Evolutionary conservation across 2,329 filamentous ascomycete genomes (phyloP).

Genomic region (Fusarium sp.): DNA sequence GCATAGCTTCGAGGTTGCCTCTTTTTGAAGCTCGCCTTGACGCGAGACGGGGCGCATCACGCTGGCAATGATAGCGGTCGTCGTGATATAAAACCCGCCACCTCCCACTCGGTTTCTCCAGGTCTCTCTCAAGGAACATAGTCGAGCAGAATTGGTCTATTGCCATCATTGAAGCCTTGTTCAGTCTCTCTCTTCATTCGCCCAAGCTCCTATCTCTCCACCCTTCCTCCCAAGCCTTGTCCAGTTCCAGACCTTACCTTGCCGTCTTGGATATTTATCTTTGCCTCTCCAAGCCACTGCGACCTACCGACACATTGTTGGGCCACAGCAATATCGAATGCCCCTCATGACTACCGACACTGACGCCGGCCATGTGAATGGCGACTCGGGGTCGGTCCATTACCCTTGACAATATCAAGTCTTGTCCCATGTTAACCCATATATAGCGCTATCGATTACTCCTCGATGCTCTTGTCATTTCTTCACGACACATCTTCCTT

Average conservation of each 20-base stretch:
- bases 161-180: not conserved
- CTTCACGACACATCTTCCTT: not conserved
- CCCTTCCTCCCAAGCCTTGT: not conserved
- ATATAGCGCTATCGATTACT: not conserved
- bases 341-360: not conserved
- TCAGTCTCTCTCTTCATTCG: not conserved
- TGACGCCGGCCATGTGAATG: not conserved
- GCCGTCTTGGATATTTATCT: too few relatives aligned
- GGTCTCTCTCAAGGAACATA: not conserved
- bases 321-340: too few relatives aligned
- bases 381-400: not conserved
- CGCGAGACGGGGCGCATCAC: not conserved
- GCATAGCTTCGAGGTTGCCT: not conserved
- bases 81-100: not conserved
- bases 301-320: not conserved
- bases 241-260: not conserved
- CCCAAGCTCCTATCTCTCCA: rapidly evolving
- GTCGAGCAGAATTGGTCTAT: not conserved
- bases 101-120: not conserved
- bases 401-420: not conserved
- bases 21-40: not conserved
- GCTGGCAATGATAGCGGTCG: not conserved
- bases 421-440: not conserved
- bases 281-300: not conserved
- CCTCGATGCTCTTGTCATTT: not conserved